A percentile compares a stretch with the other conserved stretches of the same genome.
phyloP scores from a whole-genome alignment of 768 basidiomycete species.

The Leccinum subgranulosum region DNA sequence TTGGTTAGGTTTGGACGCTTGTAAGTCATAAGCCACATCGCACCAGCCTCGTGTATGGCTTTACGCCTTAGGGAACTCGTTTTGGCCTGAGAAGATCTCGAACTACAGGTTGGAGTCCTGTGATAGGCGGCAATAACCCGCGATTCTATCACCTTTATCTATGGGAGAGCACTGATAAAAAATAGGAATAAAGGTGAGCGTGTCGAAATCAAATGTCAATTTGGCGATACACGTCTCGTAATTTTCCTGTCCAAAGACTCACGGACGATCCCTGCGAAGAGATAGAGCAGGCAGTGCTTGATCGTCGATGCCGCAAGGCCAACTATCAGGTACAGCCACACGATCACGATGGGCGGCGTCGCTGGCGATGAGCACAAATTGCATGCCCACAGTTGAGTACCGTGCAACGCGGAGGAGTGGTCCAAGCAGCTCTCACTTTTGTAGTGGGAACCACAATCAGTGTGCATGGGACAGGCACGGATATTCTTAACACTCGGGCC shows the following conservation, averaged over 20 bases:
- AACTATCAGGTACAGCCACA: background rate
- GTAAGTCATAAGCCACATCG: constrained; percentile 4
- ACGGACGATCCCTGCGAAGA: constrained; percentile 8
- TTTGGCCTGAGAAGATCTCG: constrained; percentile 1
- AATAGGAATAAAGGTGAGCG: background rate
- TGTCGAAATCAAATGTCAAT: background rate
- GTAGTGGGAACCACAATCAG: background rate
- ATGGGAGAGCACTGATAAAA: constrained; percentile 12
- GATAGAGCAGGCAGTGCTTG: constrained; percentile 4
- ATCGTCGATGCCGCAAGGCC: constrained; percentile 16
- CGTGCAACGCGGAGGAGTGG: background rate
- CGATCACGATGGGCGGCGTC: background rate
- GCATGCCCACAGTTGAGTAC: background rate
- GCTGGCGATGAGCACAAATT: background rate
- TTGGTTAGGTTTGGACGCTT: constrained; percentile 12
- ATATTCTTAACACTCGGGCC: background rate
- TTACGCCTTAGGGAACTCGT: constrained; percentile 7
- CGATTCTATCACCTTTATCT: constrained; percentile 19
- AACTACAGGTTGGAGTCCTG: background rate
- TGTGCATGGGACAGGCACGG: constrained; percentile 15
- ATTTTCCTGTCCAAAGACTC: background rate
- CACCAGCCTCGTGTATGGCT: constrained; percentile 21
- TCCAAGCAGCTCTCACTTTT: background rate
- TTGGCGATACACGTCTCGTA: constrained; percentile 11
- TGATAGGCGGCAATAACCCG: constrained; percentile 6